Conservation (phyloP, 2,329 filamentous ascomycete species). For the Sporothrix protearum region DNA sequence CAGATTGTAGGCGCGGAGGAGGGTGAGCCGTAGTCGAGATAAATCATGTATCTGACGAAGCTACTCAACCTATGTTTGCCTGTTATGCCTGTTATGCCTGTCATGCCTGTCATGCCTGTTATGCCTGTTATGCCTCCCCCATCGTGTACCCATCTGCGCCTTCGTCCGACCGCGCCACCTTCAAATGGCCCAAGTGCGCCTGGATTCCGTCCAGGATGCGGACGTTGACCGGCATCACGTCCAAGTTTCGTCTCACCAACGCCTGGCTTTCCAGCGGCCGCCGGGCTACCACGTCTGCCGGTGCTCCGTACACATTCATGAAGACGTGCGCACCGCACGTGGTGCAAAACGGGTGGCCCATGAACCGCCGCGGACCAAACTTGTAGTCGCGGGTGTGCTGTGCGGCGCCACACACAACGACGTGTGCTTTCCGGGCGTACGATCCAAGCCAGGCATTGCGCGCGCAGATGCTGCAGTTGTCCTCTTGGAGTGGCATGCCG, state of each 20-base stretch:
- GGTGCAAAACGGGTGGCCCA: conserved; percentile 26
- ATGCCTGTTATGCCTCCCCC: background rate
- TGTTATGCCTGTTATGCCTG: background rate
- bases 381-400: conserved; percentile 24
- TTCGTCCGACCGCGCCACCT: conserved; percentile 18
- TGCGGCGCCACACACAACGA: conserved; percentile 15
- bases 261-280: conserved; percentile 19
- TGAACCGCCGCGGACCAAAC: conserved; percentile 24
- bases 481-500: conserved; percentile 21
- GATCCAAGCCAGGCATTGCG: conserved; percentile 26
- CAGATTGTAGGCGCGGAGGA: background rate
- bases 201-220: conserved; percentile 21
- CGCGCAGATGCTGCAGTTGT: conserved; percentile 28
- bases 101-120: background rate
- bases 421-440: conserved; percentile 19
- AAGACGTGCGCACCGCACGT: conserved; percentile 27
- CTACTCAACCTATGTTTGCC: background rate
- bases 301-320: conserved; percentile 26
- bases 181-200: background rate
- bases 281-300: conserved; percentile 16
- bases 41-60: background rate
- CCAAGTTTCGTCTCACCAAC: conserved; percentile 22
- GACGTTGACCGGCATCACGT: conserved; percentile 25
- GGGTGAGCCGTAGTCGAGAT: background rate
- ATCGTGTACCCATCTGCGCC: conserved; percentile 22